Evolutionary conservation across 2,329 filamentous ascomycete genomes (phyloP), one percentile per base, ranked within the genome.

Genomic region (Fusarium abutilonis): DNA sequence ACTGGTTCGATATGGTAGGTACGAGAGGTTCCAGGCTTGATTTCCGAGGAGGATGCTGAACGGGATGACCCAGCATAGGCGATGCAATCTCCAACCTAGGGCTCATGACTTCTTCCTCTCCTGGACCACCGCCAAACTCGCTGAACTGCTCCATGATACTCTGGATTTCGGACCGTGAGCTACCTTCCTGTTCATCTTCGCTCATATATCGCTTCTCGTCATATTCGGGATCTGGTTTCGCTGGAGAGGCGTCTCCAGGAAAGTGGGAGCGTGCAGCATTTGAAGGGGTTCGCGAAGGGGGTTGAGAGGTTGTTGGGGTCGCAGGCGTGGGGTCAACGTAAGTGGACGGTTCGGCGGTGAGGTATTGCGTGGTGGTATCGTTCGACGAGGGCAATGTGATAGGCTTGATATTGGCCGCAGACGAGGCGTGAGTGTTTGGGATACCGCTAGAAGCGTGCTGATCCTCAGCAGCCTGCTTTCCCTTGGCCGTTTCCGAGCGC

Each of bases 61-160:
- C 74, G 3, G 87, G 81, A 46, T 82, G 83, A n/a, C 85, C 83
- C 38, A 95, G 80, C 66, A 92, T 83, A 6, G 93, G 92, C 28
- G 90, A 90, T n/a, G 92, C 86, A 56, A 94, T 84, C 75, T 94
- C 93, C 39, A 96, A 77, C 28, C 92, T 85, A 6, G 93, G 93
- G 61, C 93, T 97, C 92, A 97, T 96, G 72, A 97, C 92, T 75
- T 96, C 92, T 46, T 94, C 89, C 60, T 85, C 87, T 6, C 83
- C 89, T 2, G 88, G 89, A 0, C 88, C 91, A 47, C 87, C 86
- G 26, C 86, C 86, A 46, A 86, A 86, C 71, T 91, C 88, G 67
- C 90, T 89, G 69, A 98, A 98, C 76, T 98, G 95, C 62, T 92
- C 92, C 92, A 99, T 98, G 74, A 99, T 98, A 73, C 86, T 96